phyloP scores from a whole-genome alignment of 768 basidiomycete species.

The Podaxis sp. region DNA sequence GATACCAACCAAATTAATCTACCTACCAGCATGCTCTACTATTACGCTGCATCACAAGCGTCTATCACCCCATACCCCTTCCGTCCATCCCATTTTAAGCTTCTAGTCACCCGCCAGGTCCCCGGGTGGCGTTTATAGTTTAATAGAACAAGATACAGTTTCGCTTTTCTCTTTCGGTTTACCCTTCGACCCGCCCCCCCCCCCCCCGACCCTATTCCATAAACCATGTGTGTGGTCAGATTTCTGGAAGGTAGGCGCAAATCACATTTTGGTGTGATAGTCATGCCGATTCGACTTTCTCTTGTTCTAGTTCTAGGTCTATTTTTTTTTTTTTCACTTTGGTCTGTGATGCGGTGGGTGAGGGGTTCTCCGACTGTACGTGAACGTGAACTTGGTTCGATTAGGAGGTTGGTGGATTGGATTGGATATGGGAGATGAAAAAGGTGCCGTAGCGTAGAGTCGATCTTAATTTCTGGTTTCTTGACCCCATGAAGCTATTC shows the following conservation, averaged over 20 bases:
- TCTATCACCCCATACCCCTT: neutral
- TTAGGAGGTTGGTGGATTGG: neutral
- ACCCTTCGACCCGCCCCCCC: neutral
- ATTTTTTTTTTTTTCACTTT: neutral
- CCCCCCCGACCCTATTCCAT: neutral
- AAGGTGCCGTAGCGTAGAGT: neutral
- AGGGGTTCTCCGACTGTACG: neutral
- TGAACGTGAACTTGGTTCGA: neutral
- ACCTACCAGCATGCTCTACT: neutral
- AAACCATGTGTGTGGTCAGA: neutral
- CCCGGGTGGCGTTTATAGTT: neutral
- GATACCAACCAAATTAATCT: constrained; percentile 6
- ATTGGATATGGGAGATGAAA: neutral
- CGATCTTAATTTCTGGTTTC: neutral
- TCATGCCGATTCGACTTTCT: neutral
- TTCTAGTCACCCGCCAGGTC: neutral
- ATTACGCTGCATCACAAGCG: neutral
- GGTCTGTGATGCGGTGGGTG: neutral
- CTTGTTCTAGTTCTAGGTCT: neutral
- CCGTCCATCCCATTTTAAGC: neutral
- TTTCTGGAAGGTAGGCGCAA: neutral
- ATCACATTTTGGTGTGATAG: neutral
- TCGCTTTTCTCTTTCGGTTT: neutral
- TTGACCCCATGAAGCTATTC: neutral
- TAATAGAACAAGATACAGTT: neutral